Conservation (phyloP, 1,284 basidiomycete genomes). For the Sanghuangporus weigelae region DNA sequence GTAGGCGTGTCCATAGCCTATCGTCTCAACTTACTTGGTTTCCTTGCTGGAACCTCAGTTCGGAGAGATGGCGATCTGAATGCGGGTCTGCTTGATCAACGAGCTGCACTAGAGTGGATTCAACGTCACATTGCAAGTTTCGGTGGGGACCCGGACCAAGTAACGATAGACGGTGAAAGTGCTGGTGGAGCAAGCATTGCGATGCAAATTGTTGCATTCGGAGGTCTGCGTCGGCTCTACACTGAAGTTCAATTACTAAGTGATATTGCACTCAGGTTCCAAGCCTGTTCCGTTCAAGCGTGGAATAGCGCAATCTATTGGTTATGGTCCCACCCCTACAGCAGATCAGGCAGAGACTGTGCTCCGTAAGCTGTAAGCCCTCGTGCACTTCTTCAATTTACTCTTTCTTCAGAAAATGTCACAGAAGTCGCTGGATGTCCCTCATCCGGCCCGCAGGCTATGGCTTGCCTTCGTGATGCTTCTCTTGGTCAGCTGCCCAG, state of each 20-base stretch:
- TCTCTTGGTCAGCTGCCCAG: slow-evolving; percentile 29
- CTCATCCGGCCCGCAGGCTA: slow-evolving; percentile 24
- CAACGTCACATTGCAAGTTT: slow-evolving; percentile 38
- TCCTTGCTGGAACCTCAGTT: slow-evolving; percentile 38
- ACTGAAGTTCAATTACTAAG: background rate
- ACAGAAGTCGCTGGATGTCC: slow-evolving; percentile 32
- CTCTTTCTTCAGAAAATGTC: slow-evolving; percentile 26
- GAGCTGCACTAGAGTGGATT: slow-evolving; percentile 42
- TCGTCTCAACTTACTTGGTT: slow-evolving; percentile 49
- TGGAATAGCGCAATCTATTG: slow-evolving; percentile 38
- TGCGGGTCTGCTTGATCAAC: slow-evolving; percentile 41
- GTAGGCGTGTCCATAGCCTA: slow-evolving; percentile 52
- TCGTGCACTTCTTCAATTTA: background rate
- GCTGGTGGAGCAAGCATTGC: slow-evolving; percentile 40
- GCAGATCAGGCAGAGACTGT: slow-evolving; percentile 28
- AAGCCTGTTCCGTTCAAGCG: slow-evolving; percentile 34
- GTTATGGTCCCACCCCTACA: slow-evolving; percentile 35
- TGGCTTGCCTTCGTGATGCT: slow-evolving; percentile 36
- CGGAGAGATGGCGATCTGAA: slow-evolving; percentile 34
- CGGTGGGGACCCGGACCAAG: slow-evolving; percentile 36
- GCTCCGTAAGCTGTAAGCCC: slow-evolving; percentile 27
- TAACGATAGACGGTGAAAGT: slow-evolving; percentile 41
- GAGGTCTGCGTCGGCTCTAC: slow-evolving; percentile 25
- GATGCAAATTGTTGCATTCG: slow-evolving; percentile 39
- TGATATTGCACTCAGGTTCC: slow-evolving; percentile 24